Evolutionary conservation across 345 rosid species (phyloP), one percentile per base, ranked within the genome.

Genomic region (Tarenaya hassleriana): DNA sequence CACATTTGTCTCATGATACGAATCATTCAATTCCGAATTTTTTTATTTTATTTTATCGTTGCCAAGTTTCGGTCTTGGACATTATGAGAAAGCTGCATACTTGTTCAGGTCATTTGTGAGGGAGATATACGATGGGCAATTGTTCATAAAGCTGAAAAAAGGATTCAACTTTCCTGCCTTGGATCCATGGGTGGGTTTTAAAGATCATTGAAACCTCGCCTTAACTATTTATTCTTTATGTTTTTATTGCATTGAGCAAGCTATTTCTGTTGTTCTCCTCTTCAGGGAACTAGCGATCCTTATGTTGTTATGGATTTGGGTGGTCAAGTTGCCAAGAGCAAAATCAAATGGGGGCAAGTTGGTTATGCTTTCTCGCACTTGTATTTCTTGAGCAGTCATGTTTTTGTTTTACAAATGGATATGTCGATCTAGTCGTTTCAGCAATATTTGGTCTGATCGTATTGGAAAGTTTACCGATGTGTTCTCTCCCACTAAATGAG

Each of bases 211-310:
- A 32, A 44, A 10, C 16, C 27, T 0, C 44, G 7, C 4, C 5
- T 17, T 7, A 16, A 17, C 10, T 15, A 24, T 12, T 56, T 4
- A 7, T 13, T 34, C 16, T 40, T 7, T n/a, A n/a, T 14, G 42
- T 7, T 0, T 13, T 37, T 21, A n/a, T 17, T 54, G 5, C 1
- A 6, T 49, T 38, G 41, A 9, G 17, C 31, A 42, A 39, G 43
- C 41, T 33, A 0, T 40, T 47, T 8, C 34, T 43, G 18, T 50
- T 56, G 32, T 16, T 34, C 29, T 51, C 10, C 33, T 14, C 33
- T 65, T 42, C 73, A 91, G 95, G 98, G 96, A 66, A 84, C 88
- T 18, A 92, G 96, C 81, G 83, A 92, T 74, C 95, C 96, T 1
- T 84, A 87, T 52, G 86, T 88, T 20, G 75, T 87, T 56, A 79